Conservation (phyloP, 768 basidiomycete genomes). For the Holtermanniella nyarrowii region DNA sequence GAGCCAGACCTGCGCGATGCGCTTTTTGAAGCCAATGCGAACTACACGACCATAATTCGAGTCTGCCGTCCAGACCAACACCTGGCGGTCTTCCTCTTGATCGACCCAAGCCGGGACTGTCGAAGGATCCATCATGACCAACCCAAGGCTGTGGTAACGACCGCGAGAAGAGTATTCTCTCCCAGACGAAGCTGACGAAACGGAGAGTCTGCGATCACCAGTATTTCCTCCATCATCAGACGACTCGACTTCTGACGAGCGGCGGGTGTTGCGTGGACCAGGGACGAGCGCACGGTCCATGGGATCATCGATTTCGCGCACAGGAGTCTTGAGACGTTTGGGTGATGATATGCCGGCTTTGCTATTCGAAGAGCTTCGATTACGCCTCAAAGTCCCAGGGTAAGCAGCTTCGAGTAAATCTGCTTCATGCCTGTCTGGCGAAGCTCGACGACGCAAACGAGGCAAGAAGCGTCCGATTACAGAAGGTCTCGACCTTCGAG, state of each 20-base stretch:
- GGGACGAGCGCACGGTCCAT: background rate
- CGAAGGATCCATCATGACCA: slow-evolving; percentile 32
- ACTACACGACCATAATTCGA: slow-evolving; percentile 75
- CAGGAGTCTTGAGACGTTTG: background rate
- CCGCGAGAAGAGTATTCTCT: slow-evolving; percentile 16
- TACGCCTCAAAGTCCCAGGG: background rate
- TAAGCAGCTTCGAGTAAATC: slow-evolving; percentile 34
- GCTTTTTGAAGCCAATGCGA: slow-evolving; percentile 75
- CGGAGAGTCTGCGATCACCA: slow-evolving; percentile 19
- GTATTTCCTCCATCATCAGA: slow-evolving; percentile 6
- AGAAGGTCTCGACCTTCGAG: slow-evolving; percentile 1
- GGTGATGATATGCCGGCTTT: background rate
- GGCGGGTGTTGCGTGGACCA: slow-evolving; percentile 1
- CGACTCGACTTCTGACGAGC: slow-evolving; percentile 18
- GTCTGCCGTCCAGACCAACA: slow-evolving; percentile 61
- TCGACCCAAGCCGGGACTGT: slow-evolving; percentile 16
- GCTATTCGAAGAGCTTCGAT: background rate
- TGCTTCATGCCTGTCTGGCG: slow-evolving; percentile 19
- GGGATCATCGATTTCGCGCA: background rate
- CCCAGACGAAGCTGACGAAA: slow-evolving; percentile 31
- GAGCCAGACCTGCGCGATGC: slow-evolving; percentile 73
- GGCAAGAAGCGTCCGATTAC: slow-evolving; percentile 12
- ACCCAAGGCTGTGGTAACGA: slow-evolving; percentile 19
- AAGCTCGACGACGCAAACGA: background rate
- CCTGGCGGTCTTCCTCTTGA: slow-evolving; percentile 40